These are phyloP conservation scores for Eucalyptus polybractea DNA, from an alignment of 345 rosid genomes.

Conservation along the genomic window DNA sequence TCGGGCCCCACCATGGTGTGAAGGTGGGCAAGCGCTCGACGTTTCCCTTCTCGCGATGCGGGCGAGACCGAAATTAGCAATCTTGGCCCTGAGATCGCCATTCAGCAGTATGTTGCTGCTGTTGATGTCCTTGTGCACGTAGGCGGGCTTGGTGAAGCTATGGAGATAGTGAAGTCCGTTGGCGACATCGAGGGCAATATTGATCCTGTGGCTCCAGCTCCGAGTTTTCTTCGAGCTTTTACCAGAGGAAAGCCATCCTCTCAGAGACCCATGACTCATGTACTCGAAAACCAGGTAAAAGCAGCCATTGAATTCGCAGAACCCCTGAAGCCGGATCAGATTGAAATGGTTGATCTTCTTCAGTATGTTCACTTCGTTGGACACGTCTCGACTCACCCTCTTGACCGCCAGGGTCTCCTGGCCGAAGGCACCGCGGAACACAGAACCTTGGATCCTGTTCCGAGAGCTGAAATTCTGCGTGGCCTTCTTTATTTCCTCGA, in stretches of 20 bases:
- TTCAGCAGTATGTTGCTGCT: slow-evolving; percentile 25
- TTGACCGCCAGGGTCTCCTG: slow-evolving; percentile 24
- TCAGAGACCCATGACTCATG: slow-evolving; percentile 22
- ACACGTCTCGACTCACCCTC: slow-evolving; percentile 10
- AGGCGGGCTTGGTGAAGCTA: slow-evolving; percentile 32
- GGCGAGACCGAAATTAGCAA: slow-evolving; percentile 30
- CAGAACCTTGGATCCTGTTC: slow-evolving; percentile 23
- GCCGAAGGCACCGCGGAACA: slow-evolving; percentile 18
- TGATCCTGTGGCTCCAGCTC: slow-evolving; percentile 18
- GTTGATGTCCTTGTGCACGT: slow-evolving; percentile 26
- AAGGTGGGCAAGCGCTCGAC: not conserved
- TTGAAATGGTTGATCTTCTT: slow-evolving; percentile 35
- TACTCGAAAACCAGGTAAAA: slow-evolving; percentile 25
- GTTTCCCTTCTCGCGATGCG: not conserved
- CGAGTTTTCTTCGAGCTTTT: not conserved
- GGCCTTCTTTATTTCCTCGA: slow-evolving; percentile 19
- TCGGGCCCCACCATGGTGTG: not conserved
- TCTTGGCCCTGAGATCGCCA: slow-evolving; percentile 24
- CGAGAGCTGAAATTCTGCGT: slow-evolving; percentile 20
- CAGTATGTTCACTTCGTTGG: slow-evolving; percentile 27
- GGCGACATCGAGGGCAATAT: slow-evolving; percentile 35
- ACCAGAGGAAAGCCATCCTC: slow-evolving; percentile 8
- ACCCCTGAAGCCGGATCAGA: slow-evolving; percentile 22
- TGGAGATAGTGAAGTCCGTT: slow-evolving; percentile 43
- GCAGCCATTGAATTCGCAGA: slow-evolving; percentile 9